A percentile compares a stretch with the other conserved stretches of the same genome.
phyloP scores from a whole-genome alignment of 371 early-diverging fungal species.

The Blakeslea trispora region DNA sequence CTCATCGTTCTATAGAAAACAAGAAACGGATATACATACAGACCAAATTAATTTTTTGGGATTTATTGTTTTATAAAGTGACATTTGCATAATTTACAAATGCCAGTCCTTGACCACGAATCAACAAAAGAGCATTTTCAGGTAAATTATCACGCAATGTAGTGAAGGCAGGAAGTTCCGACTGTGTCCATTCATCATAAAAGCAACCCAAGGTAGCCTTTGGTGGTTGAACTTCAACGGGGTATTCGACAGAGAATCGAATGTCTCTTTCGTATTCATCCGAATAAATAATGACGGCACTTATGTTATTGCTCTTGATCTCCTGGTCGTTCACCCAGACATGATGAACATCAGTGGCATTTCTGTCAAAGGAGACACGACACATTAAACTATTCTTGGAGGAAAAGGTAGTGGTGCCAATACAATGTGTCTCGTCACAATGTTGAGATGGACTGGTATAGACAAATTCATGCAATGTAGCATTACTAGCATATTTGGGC shows the following conservation, averaged over 20 bases:
- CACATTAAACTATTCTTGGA: conserved; percentile 47
- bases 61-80: conserved; percentile 10
- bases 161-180: conserved; percentile 42
- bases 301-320: conserved; percentile 11
- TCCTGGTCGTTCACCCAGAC: conserved; percentile 28
- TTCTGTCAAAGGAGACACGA: conserved; percentile 29
- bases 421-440: conserved; percentile 24
- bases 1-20: too few relatives aligned
- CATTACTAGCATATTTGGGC: conserved; percentile 31
- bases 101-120: conserved; percentile 42
- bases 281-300: conserved; percentile 34
- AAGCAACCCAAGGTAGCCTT: conserved; percentile 37
- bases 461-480: conserved; percentile 25
- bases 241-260: conserved; percentile 37
- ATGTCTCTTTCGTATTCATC: conserved; percentile 39
- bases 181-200: conserved; percentile 49
- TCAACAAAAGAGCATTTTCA: conserved; percentile 25
- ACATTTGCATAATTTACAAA: conserved; percentile 19
- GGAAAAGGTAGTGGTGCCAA: conserved; percentile 19
- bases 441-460: conserved; percentile 12
- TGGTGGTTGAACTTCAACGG: conserved; percentile 6
- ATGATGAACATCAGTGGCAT: conserved; percentile 9
- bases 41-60: conserved; percentile 2
- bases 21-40: too few relatives aligned
- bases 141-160: conserved; percentile 27